phyloP scores from a whole-genome alignment of 768 basidiomycete genomes.

The Lactifluus hygrophoroides region DNA sequence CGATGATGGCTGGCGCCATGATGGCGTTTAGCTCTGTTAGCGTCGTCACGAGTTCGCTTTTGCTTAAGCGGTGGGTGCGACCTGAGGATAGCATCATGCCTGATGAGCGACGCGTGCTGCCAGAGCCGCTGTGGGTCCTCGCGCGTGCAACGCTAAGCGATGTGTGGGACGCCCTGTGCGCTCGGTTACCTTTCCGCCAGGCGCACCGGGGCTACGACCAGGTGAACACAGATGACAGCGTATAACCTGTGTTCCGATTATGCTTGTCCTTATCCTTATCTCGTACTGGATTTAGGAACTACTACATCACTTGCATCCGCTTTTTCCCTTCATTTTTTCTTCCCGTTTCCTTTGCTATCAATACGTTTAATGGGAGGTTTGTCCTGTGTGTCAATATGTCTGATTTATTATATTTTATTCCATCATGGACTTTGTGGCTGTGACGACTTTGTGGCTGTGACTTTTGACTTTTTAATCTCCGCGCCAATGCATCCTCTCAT shows the following conservation, averaged over 20 bases:
- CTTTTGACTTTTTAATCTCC: no score
- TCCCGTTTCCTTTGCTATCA: no score
- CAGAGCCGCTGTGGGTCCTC: conserved; percentile 34
- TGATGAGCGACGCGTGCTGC: conserved; percentile 33
- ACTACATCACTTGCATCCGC: no score
- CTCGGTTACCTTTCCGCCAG: conserved; percentile 34
- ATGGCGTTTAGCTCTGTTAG: conserved; percentile 98
- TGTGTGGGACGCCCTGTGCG: conserved; percentile 36
- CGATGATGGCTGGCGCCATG: conserved; percentile 97
- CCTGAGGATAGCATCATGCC: conserved; percentile 66
- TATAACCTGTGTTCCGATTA: conserved; percentile 18
- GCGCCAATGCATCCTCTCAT: no score
- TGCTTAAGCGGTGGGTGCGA: conserved; percentile 77
- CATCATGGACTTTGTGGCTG: no score
- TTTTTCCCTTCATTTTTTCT: no score
- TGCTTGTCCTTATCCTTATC: no score
- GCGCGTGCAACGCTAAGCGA: conserved; percentile 36
- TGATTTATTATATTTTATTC: no score
- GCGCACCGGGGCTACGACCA: conserved; percentile 53
- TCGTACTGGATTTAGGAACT: no score
- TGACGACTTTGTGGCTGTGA: no score
- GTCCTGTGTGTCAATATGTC: no score
- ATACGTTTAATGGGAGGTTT: no score
- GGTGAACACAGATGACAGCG: conserved; percentile 52
- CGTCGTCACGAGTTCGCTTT: conserved; percentile 85